Conservation (phyloP, 495 filamentous ascomycete species). For the Aspergillus carlsbadensis region DNA sequence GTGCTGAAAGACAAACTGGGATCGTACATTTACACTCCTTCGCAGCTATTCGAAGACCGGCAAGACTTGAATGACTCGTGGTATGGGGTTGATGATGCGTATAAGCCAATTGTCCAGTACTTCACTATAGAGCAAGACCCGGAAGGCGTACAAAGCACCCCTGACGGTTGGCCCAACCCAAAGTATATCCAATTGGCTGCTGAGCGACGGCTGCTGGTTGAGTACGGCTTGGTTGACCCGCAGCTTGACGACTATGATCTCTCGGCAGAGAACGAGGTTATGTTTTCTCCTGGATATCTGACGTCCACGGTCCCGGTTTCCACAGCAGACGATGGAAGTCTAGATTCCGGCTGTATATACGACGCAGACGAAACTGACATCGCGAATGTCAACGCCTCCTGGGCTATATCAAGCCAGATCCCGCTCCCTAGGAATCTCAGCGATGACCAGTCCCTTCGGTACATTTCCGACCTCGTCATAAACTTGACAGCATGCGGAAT, state of each 20-base stretch:
- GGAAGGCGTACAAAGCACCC: constrained; percentile 44
- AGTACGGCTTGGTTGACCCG: constrained; percentile 55
- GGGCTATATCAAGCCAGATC: constrained; percentile 45
- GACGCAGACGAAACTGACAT: constrained; percentile 33
- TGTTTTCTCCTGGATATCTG: constrained; percentile 47
- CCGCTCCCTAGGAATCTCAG: constrained; percentile 29
- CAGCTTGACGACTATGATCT: constrained; percentile 55
- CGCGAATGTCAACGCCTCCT: constrained; percentile 55
- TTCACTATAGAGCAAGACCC: constrained; percentile 41
- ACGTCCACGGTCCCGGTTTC: constrained; percentile 27
- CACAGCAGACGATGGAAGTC: constrained; percentile 28
- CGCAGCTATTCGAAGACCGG: constrained; percentile 41
- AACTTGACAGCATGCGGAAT: constrained; percentile 58
- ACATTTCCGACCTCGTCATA: constrained; percentile 29
- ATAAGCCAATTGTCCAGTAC: constrained; percentile 52
- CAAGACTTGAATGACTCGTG: constrained; percentile 58
- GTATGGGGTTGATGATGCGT: constrained; percentile 46
- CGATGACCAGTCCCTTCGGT: constrained; percentile 31
- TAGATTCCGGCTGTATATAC: constrained; percentile 54
- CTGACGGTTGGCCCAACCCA: constrained; percentile 63
- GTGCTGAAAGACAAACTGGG: constrained; percentile 40
- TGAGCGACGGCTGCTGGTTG: constrained; percentile 49
- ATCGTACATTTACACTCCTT: constrained; percentile 53
- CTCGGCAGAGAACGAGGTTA: constrained; percentile 32
- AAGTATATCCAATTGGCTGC: constrained; percentile 54